Base-by-base conservation (phyloP, 768 basidiomycete genomes). In the Chiua virens region DNA sequence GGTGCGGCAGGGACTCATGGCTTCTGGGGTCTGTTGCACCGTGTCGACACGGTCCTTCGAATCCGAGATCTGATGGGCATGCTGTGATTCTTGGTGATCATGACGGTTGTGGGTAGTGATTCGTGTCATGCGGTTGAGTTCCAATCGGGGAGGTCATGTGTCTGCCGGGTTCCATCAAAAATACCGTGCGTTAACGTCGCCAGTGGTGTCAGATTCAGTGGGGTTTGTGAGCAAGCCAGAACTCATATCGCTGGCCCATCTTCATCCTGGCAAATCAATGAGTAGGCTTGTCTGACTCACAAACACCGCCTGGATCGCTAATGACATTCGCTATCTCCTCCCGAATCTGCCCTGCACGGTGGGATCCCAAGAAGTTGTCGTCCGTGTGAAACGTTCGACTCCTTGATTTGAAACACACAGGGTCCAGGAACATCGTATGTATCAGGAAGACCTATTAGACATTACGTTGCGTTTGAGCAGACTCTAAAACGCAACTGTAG, bases 401-500 rank as follows among this genome's bases (percentile, higher is more conserved):
- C 41, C 42, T 30, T 45, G 54, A 21, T 36, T 34, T 34, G 37
- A 47, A 47, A 48, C 23, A 38, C 30, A 17, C 21, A 22, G 20
- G 46, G n/a, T 47, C n/a, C 15, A 14, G 27, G 42, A 43, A 43
- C 27, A 30, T 43, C 43, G 43, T 21, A 34, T 32, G 30, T 22
- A n/a, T 32, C 35, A 7, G 25, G 36, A 39, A 32, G 15, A 23
- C 41, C 44, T 28, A 25, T 34, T 42, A 45, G 36, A 34, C 14
- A 25, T 59, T 50, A 54, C 60, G 51, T 62, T 48, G 36, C 51
- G 55, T 60, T 51, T 36, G 47, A 49, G 56, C 38, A 57, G 47
- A 42, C 47, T 58, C 58, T 57, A 49, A 54, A 37, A 35, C 56
- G 38, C 34, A 32, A 18, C 39, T 15, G 18, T 22, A 27, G 25